Base-by-base conservation (phyloP, 441 rosid species). In the Gossypium davidsonii region DNA sequence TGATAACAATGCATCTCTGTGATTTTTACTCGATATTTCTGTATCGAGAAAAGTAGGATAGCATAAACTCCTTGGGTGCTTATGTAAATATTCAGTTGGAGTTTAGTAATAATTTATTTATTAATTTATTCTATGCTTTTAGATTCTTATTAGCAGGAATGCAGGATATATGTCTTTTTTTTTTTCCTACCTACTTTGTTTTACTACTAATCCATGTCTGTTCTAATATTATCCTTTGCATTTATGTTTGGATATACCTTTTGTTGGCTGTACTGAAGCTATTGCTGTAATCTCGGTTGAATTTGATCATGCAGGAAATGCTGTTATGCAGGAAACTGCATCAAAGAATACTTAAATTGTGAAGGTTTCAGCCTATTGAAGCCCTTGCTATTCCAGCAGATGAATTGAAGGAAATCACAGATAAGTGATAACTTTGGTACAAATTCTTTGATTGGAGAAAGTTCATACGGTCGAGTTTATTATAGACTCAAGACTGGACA, bases 321-420 rank as follows among this genome's bases (percentile, higher is more conserved):
- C 83, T 58, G 91, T 76, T 79, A 82, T 56, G 79, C 88, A 53
- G 83, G 94, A 89, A 76, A 78, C 87, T 39, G 87, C 89, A 15
- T 85, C 87, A 9, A 92, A 80, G 85, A 87, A 89, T 10, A 74
- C 88, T 66, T 90, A 85, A 73, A 63, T 85, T 67, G 92, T 89
- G 71, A 94, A 89, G 70, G 80, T 28, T 90, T 79, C 97, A 85
- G 86, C 98, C 95, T 6, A 88, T 90, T 62, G 95, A 94, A 85
- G 98, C 92, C 77, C 97, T 97, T 76, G 75, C 75, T 44, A 74
- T 86, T 81, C 79, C 83, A 74, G 78, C 77, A 18, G 81, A 73
- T 74, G 90, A 89, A 74, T 77, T 89, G 56, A 87, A 80, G 79
- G 93, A 87, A 68, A 77, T 93, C 57, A 92, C 98, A 0, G 84